Evolutionary conservation across 805 yeast species (phyloP), one percentile per base, ranked within the genome.

Genomic region (Ogataea pini): DNA sequence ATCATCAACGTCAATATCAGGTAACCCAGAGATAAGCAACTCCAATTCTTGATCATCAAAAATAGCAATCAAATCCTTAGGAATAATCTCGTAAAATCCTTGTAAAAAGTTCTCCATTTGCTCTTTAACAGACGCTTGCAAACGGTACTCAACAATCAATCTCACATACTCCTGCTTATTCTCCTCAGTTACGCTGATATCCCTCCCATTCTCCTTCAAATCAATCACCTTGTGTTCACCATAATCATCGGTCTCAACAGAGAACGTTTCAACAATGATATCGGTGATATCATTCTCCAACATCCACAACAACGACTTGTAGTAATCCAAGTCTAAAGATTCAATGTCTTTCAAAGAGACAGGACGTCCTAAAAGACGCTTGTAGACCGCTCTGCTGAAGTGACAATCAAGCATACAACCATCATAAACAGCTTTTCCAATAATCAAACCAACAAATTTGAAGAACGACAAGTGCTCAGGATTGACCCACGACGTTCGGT

Each of bases 21-120:
- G 99, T 59, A 94, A 73, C 2, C 99, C 99, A 29, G 96, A 86
- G 36, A 94, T 87, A 57, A 94, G 75, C 51, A 94, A 76, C 69
- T 94, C 99, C 48, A 94, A 73, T 65, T 94, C 99, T 61, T 91
- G 96, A 63, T 94, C 99, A 66, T 90, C 96, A 70, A 94, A 94
- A 25, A 92, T 86, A 0, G 92, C 73, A 37, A 94, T 82, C 51
- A 89, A 70, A 12, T 89, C 92, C 57, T 83, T 80, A 13, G 96
- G 89, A 55, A 94, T 87, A 25, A 94, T 82, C 51, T 91, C 95
- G 62, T 89, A 88, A 75, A 94, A 92, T 0, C 99, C 99, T 52
- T 76, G 76, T 50, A 89, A 71, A 65, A 94, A 87, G 57, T 85
- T 84, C 48, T 86, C 87, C 82, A 94, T 80, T 66, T 94, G 98